Percentiles rank a stretch among this genome's conserved stretches.
Conservation (phyloP, 2,329 filamentous ascomycete genomes). For the Aspergillus pseudonomiae region DNA sequence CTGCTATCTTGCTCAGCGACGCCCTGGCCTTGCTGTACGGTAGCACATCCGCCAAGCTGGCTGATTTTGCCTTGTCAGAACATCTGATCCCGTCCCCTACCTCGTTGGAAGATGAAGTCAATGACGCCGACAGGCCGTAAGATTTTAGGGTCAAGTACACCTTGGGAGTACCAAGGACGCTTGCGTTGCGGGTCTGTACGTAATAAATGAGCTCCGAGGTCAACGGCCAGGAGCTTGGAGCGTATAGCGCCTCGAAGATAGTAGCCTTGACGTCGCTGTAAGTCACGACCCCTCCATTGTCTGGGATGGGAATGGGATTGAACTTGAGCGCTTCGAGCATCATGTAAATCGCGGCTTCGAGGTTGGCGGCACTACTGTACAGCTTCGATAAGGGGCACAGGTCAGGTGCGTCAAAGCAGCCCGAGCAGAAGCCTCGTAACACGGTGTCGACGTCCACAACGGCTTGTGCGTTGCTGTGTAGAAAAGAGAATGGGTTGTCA, state of each 20-base stretch:
- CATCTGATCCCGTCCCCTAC: not conserved
- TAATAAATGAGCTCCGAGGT: slow-evolving; percentile 1
- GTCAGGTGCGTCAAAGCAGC: slow-evolving; percentile 13
- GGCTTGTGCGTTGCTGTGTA: slow-evolving; percentile 12
- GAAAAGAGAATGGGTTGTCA: not conserved
- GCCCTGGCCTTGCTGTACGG: not conserved
- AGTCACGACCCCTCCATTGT: slow-evolving; percentile 2
- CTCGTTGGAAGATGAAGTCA: not conserved
- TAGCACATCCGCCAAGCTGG: not conserved
- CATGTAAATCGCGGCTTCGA: slow-evolving; percentile 12
- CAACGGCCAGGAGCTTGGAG: slow-evolving; percentile 5
- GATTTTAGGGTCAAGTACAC: not conserved
- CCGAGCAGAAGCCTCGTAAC: slow-evolving; percentile 9
- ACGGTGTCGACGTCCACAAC: slow-evolving; percentile 7
- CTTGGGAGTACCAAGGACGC: not conserved
- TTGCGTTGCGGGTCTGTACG: not conserved
- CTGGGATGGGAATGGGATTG: slow-evolving; percentile 10
- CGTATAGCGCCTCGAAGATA: slow-evolving; percentile 7
- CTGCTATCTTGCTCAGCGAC: not conserved
- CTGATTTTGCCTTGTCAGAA: not conserved
- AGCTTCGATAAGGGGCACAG: slow-evolving; percentile 8
- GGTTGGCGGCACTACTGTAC: slow-evolving; percentile 8
- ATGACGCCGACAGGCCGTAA: not conserved
- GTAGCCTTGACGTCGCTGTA: slow-evolving; percentile 8
- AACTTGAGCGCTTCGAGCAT: slow-evolving; percentile 11